Evolutionary conservation across 805 yeast species (phyloP), one percentile per base, ranked within the genome.

Genomic region (Candida verbasci): DNA sequence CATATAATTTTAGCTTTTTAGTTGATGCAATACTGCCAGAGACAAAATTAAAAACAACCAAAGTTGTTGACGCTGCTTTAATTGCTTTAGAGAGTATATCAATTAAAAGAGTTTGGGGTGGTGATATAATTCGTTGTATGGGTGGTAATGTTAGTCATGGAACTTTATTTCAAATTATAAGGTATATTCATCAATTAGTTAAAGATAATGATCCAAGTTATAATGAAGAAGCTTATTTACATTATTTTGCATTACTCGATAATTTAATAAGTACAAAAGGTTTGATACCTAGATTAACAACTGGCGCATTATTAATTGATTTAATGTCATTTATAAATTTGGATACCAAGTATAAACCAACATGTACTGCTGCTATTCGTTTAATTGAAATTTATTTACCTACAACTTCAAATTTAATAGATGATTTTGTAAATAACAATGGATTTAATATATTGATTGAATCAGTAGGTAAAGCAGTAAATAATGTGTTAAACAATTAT

Each of bases 101-200:
- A 1, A 64, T 73, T 15, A 79, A 78, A 49, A 77, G 78, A 31
- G 71, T 72, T 3, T 82, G 88, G 76, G 81, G 89, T 12, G 69
- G 81, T 34, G 96, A 88, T 46, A 69, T 89, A 16, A 68, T 88
- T 36, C 71, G 87, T 40, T 79, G 85, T 9, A 56, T 88, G 44
- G 86, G 93, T 15, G 96, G 93, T 8, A 86, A 86, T 53, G 87
- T 89, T 26, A 78, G 80, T 42, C 96, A 89, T 57, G 97, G 97
- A 1, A 60, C 79, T 9, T 52, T 89, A 26, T 85, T 83, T 61
- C 88, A 85, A 50, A 73, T 81, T 21, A 55, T 88, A 20, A 73
- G 89, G 39, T 68, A 68, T 29, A 75, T 86, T n/a, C 65, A 76
- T 37, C 76, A 78, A 39, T 60, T 69, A 28, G 46, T 78, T 24